Conservation (phyloP, 129 eudicot species). For the sunflower (Helianthus annuus) region DNA sequence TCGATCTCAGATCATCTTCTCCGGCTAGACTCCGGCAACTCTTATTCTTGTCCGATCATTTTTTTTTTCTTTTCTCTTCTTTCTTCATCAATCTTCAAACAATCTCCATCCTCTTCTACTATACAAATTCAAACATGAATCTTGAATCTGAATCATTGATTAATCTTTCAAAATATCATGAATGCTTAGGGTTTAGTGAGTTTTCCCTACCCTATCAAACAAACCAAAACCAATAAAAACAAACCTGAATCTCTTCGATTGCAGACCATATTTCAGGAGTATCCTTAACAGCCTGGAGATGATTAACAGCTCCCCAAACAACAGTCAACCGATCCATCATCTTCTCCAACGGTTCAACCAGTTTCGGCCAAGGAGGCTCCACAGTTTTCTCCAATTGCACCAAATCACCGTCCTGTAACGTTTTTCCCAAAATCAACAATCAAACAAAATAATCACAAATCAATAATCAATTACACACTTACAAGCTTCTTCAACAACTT, state of each 20-base stretch:
- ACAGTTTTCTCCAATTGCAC: slow-evolving; percentile 75
- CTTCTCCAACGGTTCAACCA: slow-evolving; percentile 87
- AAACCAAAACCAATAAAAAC: slow-evolving; percentile 7
- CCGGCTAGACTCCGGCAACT: too few species aligned
- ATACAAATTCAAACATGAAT: too few species aligned
- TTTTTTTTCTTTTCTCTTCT: too few species aligned
- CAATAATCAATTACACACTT: slow-evolving; percentile 16
- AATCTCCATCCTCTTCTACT: too few species aligned
- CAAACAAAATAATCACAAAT: slow-evolving; percentile 8
- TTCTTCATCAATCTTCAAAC: too few species aligned
- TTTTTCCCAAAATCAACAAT: slow-evolving; percentile 18
- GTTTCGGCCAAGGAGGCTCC: slow-evolving; percentile 88
- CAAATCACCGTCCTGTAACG: slow-evolving; percentile 68
- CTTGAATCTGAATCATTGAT: too few species aligned
- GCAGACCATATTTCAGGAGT: slow-evolving; percentile 89
- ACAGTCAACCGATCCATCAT: slow-evolving; percentile 65
- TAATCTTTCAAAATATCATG: too few species aligned
- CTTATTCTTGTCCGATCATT: too few species aligned
- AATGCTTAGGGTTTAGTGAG: too few species aligned
- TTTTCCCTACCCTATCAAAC: too few species aligned
- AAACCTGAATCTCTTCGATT: slow-evolving; percentile 92
- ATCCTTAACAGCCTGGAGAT: slow-evolving; percentile 87
- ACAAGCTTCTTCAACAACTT: too few species aligned
- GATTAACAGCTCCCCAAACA: slow-evolving; percentile 95
- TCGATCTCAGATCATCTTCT: too few species aligned